Percentiles rank a stretch among this genome's conserved stretches.
phyloP scores from a whole-genome alignment of 805 yeast genomes.

The Metschnikowia santaceciliae region DNA sequence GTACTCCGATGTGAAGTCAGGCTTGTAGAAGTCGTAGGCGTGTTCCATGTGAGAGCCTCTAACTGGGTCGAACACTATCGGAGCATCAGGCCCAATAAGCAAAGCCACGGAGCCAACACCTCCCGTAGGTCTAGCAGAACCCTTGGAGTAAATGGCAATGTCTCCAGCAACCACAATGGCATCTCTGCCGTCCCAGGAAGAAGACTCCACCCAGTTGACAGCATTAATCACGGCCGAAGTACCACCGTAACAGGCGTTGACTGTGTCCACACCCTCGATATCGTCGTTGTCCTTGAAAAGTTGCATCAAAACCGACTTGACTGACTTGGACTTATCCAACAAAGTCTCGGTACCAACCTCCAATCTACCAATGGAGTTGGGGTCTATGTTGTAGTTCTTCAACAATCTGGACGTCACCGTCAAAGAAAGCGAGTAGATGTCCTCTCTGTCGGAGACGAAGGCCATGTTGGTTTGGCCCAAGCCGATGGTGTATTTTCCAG shows the following conservation, averaged over 20 bases:
- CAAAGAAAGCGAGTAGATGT: slow-evolving; percentile 88
- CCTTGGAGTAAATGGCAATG: slow-evolving; percentile 94
- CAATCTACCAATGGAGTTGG: slow-evolving; percentile 79
- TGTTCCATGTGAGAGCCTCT: slow-evolving; percentile 96
- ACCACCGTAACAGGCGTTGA: slow-evolving; percentile 99
- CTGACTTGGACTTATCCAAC: slow-evolving; percentile 94
- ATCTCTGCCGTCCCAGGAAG: slow-evolving; percentile 97
- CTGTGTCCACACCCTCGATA: slow-evolving; percentile 92
- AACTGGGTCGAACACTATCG: slow-evolving; percentile 82
- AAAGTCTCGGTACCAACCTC: slow-evolving; percentile 99
- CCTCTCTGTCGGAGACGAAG: slow-evolving; percentile 95
- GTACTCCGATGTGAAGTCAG: slow-evolving; percentile 92
- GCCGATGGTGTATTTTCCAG: slow-evolving; percentile 97
- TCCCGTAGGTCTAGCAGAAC: slow-evolving; percentile 99
- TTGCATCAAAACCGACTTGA: slow-evolving; percentile 93
- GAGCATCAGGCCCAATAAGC: slow-evolving; percentile 96
- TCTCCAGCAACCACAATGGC: slow-evolving; percentile 97
- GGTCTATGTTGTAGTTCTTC: slow-evolving; percentile 78
- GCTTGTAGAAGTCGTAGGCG: slow-evolving; percentile 97
- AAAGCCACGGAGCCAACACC: slow-evolving; percentile 97
- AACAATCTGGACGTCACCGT: slow-evolving; percentile 80
- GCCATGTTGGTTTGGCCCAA: slow-evolving; percentile 98
- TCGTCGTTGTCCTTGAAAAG: slow-evolving; percentile 84
- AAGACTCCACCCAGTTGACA: slow-evolving; percentile 92
- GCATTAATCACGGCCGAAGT: slow-evolving; percentile 92